These are phyloP conservation scores for Cucurbita maxima DNA, from an alignment of 306 rosid species.

Conservation along the genomic window DNA sequence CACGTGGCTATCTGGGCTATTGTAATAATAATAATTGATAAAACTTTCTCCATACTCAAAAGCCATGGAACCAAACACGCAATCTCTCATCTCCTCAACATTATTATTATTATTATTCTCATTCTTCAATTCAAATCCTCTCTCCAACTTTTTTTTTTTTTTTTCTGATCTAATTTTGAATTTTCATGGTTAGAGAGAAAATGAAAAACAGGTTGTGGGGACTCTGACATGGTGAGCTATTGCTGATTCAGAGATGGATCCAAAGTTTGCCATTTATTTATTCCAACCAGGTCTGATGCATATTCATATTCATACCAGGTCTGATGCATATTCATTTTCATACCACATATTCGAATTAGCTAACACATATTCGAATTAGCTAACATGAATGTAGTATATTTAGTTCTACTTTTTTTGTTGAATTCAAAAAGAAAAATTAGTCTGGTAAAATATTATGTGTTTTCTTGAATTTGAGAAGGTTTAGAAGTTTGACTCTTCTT, in stretches of 20 bases:
- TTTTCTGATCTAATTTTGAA: neutral
- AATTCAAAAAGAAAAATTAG: too few relatives aligned
- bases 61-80: neutral
- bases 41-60: slow-evolving; percentile 1
- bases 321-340: too few relatives aligned
- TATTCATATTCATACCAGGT: too few relatives aligned
- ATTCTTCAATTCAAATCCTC: neutral
- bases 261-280: neutral
- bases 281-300: neutral
- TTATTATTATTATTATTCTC: neutral
- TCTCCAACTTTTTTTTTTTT: neutral
- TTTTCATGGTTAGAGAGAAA: neutral
- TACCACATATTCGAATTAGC: too few relatives aligned
- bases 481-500: too few relatives aligned
- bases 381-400: too few relatives aligned
- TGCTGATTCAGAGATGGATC: neutral
- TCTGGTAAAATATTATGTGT: too few relatives aligned
- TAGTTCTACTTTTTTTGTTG: too few relatives aligned
- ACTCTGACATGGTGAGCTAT: neutral
- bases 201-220: neutral
- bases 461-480: too few relatives aligned
- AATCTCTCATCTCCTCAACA: neutral
- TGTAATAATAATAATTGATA: neutral
- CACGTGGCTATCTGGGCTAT: neutral
- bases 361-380: too few relatives aligned